Base-by-base conservation (phyloP, 371 early-diverging fungal species). In the Mucor circinelloides region DNA sequence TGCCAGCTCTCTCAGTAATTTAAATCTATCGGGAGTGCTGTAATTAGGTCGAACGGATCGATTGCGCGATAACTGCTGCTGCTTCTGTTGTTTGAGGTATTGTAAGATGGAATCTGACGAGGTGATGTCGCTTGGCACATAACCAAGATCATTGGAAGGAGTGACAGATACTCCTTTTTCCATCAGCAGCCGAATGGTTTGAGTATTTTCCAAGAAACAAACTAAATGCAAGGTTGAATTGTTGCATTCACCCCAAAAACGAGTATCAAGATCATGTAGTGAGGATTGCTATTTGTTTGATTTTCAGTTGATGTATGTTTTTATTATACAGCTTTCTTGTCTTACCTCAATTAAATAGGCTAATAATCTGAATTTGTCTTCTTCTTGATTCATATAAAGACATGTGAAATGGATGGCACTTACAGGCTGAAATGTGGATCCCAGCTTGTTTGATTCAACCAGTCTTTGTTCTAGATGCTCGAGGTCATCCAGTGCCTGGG, bases 201-300 rank as follows among this genome's bases (percentile, higher is more conserved):
- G 28, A 10, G 6, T 30, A 12, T 68, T 25, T 1, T 48, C 70
- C 15, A 76, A 36, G 42, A 76, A 76, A 19, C 70, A 67, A 19
- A 59, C 68, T 9, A 76, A 36, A 68, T 76, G 76, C 10, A 76
- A 36, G 13, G 70, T 70, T 2, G 76, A 66, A 38, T 72, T 74
- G 46, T 69, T 70, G 38, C 67, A 65, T 55, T 70, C 65, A 19
- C 75, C 74, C 76, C 73, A 74, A 60, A 66, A 71, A 6, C 74
- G 71, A 32, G 74, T 74, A 59, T 74, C 68, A 19, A 77, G 63
- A 59, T 76, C 76, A 64, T 76, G 66, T 31, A 70, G 17, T 10
- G 70, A 64, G 27, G 76, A 67, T 64, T 70, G 69, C 76, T 73
- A 64, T 13, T 44, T 44, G n/a, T 42, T 42, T 15, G 13, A 23